Base-by-base conservation (phyloP, 2,329 filamentous ascomycete genomes). In the Fusarium buxicola region DNA sequence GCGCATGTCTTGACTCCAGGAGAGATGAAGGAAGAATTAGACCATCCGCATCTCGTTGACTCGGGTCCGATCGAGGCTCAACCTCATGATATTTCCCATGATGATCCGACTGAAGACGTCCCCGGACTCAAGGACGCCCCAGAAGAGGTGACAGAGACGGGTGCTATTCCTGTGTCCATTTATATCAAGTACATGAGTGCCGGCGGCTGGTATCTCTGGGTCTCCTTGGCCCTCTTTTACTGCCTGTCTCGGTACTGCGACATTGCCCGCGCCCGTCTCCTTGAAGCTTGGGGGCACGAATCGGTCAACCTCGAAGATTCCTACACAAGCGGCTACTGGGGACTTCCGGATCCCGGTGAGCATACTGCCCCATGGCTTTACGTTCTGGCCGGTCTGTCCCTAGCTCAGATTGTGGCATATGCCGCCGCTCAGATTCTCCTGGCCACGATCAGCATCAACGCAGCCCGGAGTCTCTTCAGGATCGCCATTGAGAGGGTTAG, bases 111-210 rank as follows among this genome's bases (percentile, higher is more conserved):
- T 1, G 71, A 70, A 3, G 68, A 70, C 1, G 32, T 55, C 1
- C 21, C 51, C 0, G 55, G 34, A 2, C 25, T 68, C 11, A 72
- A 68, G 3, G 71, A 75, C 0, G 66, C 69, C 1, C 76, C 75
- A 0, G 76, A 78, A 34, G 74, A 77, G 21, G 65, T 72, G 0
- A 63, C 70, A 0, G 74, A 75, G 30, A 75, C 91, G 58, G 92
- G 93, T 15, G 88, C 90, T 2, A 91, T 97, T 2, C 86, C 93
- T 68, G 78, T 86, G 10, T 83, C 83, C 7, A 89, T 96, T 0
- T 97, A 96, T 72, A 92, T 91, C 87, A 87, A 88, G 62, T 97
- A 96, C 66, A 88, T 96, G 77, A 90, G 88, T 74, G 92, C 92
- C 6, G 93, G 93, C 3, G 89, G 87, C 11, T 80, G 94, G 39